phyloP scores from a whole-genome alignment of 768 basidiomycete genomes.

The Pleurotus tuoliensis region DNA sequence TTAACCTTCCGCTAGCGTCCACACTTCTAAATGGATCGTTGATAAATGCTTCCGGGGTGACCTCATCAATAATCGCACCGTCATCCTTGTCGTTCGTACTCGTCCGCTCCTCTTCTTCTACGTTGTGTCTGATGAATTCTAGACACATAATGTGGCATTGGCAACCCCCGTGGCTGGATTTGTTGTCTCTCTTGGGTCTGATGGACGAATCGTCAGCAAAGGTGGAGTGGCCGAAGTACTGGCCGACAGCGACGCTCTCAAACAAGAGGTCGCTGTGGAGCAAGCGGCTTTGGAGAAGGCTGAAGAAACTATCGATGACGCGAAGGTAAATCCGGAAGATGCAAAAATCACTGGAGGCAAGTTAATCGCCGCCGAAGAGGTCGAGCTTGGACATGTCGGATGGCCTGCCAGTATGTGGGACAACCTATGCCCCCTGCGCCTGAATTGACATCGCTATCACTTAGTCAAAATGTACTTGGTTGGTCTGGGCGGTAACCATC shows the following conservation, averaged over 20 bases:
- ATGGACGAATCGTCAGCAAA: constrained; percentile 40
- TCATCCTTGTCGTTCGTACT: constrained; percentile 35
- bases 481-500: constrained; percentile 17
- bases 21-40: constrained; percentile 50
- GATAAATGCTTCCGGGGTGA: constrained; percentile 44
- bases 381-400: constrained; percentile 42
- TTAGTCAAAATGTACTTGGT: constrained; percentile 22
- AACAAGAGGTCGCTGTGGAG: constrained; percentile 43
- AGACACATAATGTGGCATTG: constrained; percentile 46
- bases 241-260: constrained; percentile 30
- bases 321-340: constrained; percentile 9
- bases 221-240: constrained; percentile 42
- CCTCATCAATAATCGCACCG: constrained; percentile 38
- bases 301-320: constrained; percentile 16
- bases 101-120: neutral
- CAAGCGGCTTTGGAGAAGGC: constrained; percentile 23
- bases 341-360: constrained; percentile 34
- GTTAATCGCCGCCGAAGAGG: constrained; percentile 47
- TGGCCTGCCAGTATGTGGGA: constrained; percentile 19
- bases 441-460: neutral
- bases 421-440: no score
- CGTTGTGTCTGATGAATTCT: constrained; percentile 14
- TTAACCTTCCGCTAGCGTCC: constrained; percentile 21
- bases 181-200: constrained; percentile 40
- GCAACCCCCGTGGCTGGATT: constrained; percentile 38